Evolutionary conservation across 1,139 yeast genomes (phyloP), one percentile per base, ranked within the genome.

Genomic region (Meyerozyma athensensis): DNA sequence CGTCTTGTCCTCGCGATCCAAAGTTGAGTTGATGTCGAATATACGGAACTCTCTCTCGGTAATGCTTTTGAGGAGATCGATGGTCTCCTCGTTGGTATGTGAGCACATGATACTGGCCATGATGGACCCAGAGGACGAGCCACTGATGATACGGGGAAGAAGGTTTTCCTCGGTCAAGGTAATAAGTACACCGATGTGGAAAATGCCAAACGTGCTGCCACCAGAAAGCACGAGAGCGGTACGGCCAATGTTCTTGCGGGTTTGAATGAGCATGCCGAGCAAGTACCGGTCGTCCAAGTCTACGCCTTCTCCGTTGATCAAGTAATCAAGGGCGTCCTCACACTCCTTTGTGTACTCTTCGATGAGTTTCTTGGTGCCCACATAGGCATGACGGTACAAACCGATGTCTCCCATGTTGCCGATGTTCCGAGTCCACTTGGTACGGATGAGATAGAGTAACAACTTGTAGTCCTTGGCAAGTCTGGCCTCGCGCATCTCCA

Each of bases 111-210:
- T 78, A 39, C 96, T 78, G 9, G 98, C 97, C 40, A 94, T 82
- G 39, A 92, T 90, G 1, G 97, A 89, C 13, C 99, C 99, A 0
- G 97, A 96, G 10, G 96, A 86, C 8, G 96, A 84, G 1, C 99
- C 98, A 37, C 95, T 84, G n/a, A 92, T 78, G 35, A 92, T 86
- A 36, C 89, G 71, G 0, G 99, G 99, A 31, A 92, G 64, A 24
- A 90, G 66, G 38, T 82, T 79, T 34, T 77, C 74, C 48, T 86
- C 94, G 35, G 83, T 63, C 30, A 92, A 68, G 6, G 94, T 85
- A 5, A 89, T 78, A 38, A 90, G 66, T 0, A 92, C 97, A 0
- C 99, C 99, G 39, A 89, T 84, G 49, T 92, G 98, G 46, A 90
- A 79, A 37, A 90, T 66, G 0, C 97, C 98, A 64, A 92, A 85